A percentile compares a stretch with the other conserved stretches of the same genome.
These are phyloP conservation scores for Capsicum baccatum DNA, from an alignment of 257 asterid species.

Conservation along the genomic window DNA sequence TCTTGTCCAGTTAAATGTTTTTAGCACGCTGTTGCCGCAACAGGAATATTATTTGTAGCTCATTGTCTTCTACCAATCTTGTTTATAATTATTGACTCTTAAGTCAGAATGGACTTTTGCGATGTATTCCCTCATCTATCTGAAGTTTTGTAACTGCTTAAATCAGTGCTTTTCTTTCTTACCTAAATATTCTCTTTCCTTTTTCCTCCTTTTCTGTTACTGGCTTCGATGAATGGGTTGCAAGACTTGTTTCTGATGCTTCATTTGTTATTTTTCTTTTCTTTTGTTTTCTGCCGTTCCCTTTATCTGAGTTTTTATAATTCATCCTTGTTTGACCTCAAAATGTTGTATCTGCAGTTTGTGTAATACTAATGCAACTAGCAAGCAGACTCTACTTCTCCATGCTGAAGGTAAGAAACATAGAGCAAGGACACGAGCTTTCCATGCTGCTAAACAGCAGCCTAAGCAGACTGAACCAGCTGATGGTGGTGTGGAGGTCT, in stretches of 20 bases:
- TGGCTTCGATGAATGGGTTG: background rate
- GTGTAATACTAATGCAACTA: conserved; percentile 86
- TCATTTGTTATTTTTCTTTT: background rate
- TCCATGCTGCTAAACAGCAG: conserved; percentile 74
- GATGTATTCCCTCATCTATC: background rate
- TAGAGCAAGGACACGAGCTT: conserved; percentile 86
- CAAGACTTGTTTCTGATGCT: conserved; percentile 1
- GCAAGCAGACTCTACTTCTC: conserved; percentile 86
- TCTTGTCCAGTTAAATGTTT: background rate
- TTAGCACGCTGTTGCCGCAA: background rate
- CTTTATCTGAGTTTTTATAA: background rate
- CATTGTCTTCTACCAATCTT: background rate
- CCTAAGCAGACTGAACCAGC: conserved; percentile 51
- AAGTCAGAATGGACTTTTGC: background rate
- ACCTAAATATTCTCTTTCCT: background rate
- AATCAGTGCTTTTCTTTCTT: background rate
- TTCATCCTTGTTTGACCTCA: conserved; percentile 10
- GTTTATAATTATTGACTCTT: background rate
- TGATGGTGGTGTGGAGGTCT: conserved; percentile 22
- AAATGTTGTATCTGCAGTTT: conserved; percentile 57
- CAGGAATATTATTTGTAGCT: background rate
- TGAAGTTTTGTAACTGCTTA: background rate
- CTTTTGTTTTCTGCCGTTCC: background rate
- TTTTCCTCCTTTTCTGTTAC: background rate
- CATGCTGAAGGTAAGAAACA: conserved; percentile 98